Evolutionary conservation across 768 basidiomycete species (phyloP).

Genomic region (Mrakia frigida): DNA sequence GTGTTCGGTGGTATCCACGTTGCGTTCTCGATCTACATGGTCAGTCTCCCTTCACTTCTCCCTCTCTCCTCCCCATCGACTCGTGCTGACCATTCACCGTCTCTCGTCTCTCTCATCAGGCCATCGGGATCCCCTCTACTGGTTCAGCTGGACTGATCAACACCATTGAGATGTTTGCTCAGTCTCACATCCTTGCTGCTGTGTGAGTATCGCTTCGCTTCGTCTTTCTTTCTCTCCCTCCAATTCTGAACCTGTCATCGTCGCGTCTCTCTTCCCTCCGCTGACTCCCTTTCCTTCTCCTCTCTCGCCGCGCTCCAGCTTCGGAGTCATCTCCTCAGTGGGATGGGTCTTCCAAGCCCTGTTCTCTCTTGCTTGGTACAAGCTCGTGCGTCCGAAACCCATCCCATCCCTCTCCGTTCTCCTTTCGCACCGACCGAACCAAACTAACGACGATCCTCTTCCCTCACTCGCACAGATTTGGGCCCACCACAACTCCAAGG

Average conservation of each 20-base stretch:
- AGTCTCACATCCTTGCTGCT: conserved; percentile 57
- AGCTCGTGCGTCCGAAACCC: neutral
- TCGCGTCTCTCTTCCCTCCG: neutral
- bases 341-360: conserved; percentile 84
- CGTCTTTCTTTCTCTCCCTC: no score
- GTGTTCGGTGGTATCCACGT: conserved; percentile 26
- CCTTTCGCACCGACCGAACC: conserved; percentile 18
- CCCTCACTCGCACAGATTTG: conserved; percentile 56
- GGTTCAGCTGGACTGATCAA: conserved; percentile 94
- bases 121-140: conserved; percentile 48
- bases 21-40: conserved; percentile 18
- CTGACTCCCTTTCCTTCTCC: neutral
- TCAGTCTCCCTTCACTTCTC: neutral
- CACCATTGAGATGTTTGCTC: conserved; percentile 70
- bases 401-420: neutral
- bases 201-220: conserved; percentile 8
- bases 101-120: neutral
- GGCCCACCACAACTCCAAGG: conserved; percentile 70
- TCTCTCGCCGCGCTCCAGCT: neutral
- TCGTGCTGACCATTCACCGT: neutral
- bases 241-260: neutral
- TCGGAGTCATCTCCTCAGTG: conserved; percentile 66
- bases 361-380: conserved; percentile 13
- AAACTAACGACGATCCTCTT: neutral
- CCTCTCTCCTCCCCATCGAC: neutral